Evolutionary conservation across 1,284 basidiomycete species (phyloP), one percentile per base, ranked within the genome.

Genomic region (Porodaedalea pini): DNA sequence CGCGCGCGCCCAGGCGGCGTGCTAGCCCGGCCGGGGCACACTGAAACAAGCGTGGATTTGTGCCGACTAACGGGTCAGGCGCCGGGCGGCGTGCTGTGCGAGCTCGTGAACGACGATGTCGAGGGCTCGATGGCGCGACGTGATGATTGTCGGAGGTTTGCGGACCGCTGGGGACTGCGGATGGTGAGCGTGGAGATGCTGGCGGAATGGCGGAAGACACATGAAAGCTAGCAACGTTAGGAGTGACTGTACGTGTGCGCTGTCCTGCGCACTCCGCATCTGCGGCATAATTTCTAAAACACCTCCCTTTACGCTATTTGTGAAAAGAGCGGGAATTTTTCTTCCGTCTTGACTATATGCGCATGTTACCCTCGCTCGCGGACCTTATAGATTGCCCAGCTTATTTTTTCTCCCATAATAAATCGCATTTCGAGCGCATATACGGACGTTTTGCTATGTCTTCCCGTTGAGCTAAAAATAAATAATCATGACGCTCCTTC

Each of bases 101-200:
- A 99, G 72, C 77, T 99, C 31, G 94, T 99, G 36, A 95, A 98
- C 66, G 94, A 98, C 51, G 85, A 95, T 66, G 81, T 82, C n/a
- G 71, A 81, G 64, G 97, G 97, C 1, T 85, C 79, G n/a, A 99
- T 99, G 92, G 94, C 95, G 39, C 79, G 94, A n/a, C 78, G 94
- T 32, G 94, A 98, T 68, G 94, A 94, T 65, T 97, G 94, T 68
- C 80, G 94, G 65, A 79, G 81, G 53, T 99, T 99, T 68, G 96
- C 97, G n/a, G 85, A 92, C 69, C 75, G 80, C 37, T 96, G 92
- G 89, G 89, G 91, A 4, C 70, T 99, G 61, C 94, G 92, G 71
- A 91, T 97, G 83, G 92, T 98, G 65, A 95, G 90, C 61, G 90
- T 99, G 19, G 94, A 95, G 62, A 86, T 86, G 85, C 70, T 90